These are phyloP conservation scores for Ensete ventricosum DNA, from an alignment of 176 grass and related monocot species.

Conservation along the genomic window DNA sequence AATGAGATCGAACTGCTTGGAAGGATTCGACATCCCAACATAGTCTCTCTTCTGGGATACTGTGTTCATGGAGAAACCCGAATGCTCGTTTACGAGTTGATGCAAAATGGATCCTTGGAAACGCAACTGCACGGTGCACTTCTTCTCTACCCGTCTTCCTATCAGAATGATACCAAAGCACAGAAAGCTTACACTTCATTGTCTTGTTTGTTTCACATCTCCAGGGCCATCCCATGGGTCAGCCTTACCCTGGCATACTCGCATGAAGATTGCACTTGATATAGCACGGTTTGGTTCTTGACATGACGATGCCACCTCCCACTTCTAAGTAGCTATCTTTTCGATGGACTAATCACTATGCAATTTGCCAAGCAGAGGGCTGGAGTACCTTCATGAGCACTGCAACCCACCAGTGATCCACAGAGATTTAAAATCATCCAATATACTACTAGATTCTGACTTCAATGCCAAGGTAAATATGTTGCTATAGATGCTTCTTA, in stretches of 20 bases:
- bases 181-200: neutral
- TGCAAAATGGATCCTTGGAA: slow-evolving; percentile 93
- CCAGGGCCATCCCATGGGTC: slow-evolving; percentile 84
- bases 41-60: slow-evolving; percentile 87
- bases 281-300: slow-evolving; percentile 54
- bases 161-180: neutral
- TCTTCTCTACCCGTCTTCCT: slow-evolving; percentile 8
- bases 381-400: slow-evolving; percentile 97
- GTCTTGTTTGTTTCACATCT: slow-evolving; percentile 17
- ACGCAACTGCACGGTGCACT: slow-evolving; percentile 74
- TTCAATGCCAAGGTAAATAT: slow-evolving; percentile 75
- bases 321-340: neutral
- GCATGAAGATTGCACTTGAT: slow-evolving; percentile 98
- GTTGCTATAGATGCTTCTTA: neutral
- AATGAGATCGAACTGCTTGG: slow-evolving; percentile 93
- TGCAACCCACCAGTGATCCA: slow-evolving; percentile 87
- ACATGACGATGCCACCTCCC: neutral
- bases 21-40: slow-evolving; percentile 82
- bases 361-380: slow-evolving; percentile 42
- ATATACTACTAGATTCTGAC: slow-evolving; percentile 90
- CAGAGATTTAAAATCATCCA: slow-evolving; percentile 98
- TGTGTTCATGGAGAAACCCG: slow-evolving; percentile 62
- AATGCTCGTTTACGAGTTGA: slow-evolving; percentile 85
- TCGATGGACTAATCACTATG: neutral
- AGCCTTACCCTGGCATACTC: slow-evolving; percentile 70